Conservation (phyloP, 495 filamentous ascomycete species). For the Neurospora terricola region DNA sequence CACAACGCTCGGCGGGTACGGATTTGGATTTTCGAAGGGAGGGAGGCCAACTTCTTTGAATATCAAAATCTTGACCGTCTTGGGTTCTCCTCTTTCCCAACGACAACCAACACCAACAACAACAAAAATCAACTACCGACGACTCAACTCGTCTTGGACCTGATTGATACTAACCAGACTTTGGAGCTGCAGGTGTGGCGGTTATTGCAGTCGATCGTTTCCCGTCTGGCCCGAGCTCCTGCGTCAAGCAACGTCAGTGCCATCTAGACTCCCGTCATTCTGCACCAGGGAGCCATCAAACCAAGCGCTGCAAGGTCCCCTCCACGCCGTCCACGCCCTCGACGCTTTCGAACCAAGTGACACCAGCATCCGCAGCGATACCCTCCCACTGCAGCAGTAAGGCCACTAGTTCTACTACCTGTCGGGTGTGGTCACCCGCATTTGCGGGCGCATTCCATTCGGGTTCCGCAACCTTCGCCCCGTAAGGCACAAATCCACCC, state of each 20-base stretch:
- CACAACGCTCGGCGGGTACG: neutral
- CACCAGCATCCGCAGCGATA: neutral
- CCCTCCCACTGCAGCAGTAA: neutral
- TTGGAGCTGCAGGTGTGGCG: neutral
- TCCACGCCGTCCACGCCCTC: neutral
- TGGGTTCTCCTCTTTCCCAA: neutral
- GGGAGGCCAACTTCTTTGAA: neutral
- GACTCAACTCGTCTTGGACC: neutral
- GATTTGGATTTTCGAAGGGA: neutral
- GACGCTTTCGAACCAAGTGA: neutral
- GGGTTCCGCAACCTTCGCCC: neutral
- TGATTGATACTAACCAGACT: neutral
- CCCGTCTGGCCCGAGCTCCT: conserved; percentile 13
- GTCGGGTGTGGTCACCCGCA: neutral
- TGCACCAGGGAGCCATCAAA: neutral
- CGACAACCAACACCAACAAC: neutral
- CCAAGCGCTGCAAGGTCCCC: neutral
- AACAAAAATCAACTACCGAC: neutral
- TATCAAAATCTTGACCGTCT: neutral
- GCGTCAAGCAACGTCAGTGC: conserved; percentile 14
- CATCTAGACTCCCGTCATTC: neutral
- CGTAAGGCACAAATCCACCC: neutral
- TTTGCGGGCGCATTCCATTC: neutral
- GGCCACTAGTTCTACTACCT: neutral
- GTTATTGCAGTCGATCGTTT: conserved; percentile 15